A percentile compares a stretch with the other conserved stretches of the same genome.
phyloP scores from a whole-genome alignment of 371 early-diverging fungal species.

The Apophysomyces sp. region DNA sequence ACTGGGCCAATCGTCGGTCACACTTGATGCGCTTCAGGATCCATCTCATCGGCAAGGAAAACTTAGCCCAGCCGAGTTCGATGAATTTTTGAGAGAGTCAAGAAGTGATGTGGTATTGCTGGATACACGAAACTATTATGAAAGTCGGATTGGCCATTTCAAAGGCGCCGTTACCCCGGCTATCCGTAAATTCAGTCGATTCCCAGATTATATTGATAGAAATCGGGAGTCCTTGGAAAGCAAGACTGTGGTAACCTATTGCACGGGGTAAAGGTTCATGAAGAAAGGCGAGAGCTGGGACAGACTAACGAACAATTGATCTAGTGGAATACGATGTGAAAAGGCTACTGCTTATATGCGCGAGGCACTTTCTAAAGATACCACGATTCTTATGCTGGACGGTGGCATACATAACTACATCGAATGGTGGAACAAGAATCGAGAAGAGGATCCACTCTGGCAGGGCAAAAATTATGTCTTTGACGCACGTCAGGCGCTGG shows the following conservation, averaged over 20 bases:
- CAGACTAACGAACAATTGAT: not conserved
- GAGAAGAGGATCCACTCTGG: slow-evolving; percentile 43
- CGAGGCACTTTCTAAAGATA: slow-evolving; percentile 38
- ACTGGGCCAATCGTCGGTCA: slow-evolving; percentile 38
- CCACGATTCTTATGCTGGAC: slow-evolving; percentile 64
- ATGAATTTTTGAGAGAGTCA: slow-evolving; percentile 30
- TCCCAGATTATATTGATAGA: slow-evolving; percentile 61
- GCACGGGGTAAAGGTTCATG: slow-evolving; percentile 59
- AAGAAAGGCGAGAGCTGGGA: not conserved
- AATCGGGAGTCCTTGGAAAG: slow-evolving; percentile 47
- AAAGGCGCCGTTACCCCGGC: slow-evolving; percentile 60
- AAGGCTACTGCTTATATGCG: slow-evolving; percentile 68
- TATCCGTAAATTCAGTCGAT: slow-evolving; percentile 66
- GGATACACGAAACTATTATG: slow-evolving; percentile 75
- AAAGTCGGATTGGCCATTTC: slow-evolving; percentile 66
- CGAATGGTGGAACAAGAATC: slow-evolving; percentile 56
- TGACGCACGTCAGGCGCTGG: slow-evolving; percentile 64
- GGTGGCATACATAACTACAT: slow-evolving; percentile 78
- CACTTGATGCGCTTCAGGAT: slow-evolving; percentile 12
- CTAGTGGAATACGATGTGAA: slow-evolving; percentile 54
- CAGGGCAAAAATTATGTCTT: slow-evolving; percentile 74
- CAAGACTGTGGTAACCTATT: slow-evolving; percentile 66
- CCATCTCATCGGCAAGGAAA: slow-evolving; percentile 34
- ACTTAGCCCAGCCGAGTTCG: slow-evolving; percentile 47
- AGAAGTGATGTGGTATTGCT: slow-evolving; percentile 46